These are phyloP conservation scores for Thielaviopsis populi DNA, from an alignment of 2,329 filamentous ascomycete genomes.

Conservation along the genomic window DNA sequence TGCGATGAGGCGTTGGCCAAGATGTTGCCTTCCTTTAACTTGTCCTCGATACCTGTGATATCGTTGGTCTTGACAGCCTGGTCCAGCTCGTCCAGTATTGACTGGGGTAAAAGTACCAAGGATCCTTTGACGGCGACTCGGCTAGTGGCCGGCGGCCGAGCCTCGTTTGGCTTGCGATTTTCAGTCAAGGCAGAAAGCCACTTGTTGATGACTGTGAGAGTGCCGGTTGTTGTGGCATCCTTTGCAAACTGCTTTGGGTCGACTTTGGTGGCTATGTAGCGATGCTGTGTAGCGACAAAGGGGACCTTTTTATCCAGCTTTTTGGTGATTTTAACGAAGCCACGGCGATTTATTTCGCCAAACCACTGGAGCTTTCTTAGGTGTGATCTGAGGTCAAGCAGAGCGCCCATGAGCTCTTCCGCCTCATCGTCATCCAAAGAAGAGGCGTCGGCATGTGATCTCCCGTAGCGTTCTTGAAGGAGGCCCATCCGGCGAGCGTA, in stretches of 20 bases:
- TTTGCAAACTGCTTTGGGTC: constrained; percentile 79
- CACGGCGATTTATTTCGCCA: constrained; percentile 85
- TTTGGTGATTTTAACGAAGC: constrained; percentile 97
- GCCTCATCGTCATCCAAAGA: constrained; percentile 75
- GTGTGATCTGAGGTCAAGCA: constrained; percentile 76
- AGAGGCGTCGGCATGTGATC: constrained; percentile 50
- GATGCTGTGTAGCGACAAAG: constrained; percentile 59
- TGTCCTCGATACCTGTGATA: constrained; percentile 24
- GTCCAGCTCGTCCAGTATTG: constrained; percentile 56
- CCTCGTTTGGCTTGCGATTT: constrained; percentile 47
- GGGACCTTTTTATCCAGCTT: constrained; percentile 93
- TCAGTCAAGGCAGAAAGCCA: constrained; percentile 75
- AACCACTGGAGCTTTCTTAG: constrained; percentile 94
- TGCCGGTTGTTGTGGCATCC: constrained; percentile 37
- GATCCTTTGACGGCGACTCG: constrained; percentile 61
- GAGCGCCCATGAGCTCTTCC: constrained; percentile 77
- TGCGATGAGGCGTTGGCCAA: constrained; percentile 42
- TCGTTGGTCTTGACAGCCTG: constrained; percentile 57
- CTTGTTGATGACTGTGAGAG: constrained; percentile 59
- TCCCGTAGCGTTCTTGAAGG: constrained; percentile 75
- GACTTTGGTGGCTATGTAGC: constrained; percentile 81
- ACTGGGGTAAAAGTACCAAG: constrained; percentile 49
- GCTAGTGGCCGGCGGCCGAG: constrained; percentile 59
- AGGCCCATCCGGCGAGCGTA: constrained; percentile 70
- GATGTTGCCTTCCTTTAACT: constrained; percentile 21